phyloP scores from a whole-genome alignment of 2,329 filamentous ascomycete genomes.

The Alternaria panax region DNA sequence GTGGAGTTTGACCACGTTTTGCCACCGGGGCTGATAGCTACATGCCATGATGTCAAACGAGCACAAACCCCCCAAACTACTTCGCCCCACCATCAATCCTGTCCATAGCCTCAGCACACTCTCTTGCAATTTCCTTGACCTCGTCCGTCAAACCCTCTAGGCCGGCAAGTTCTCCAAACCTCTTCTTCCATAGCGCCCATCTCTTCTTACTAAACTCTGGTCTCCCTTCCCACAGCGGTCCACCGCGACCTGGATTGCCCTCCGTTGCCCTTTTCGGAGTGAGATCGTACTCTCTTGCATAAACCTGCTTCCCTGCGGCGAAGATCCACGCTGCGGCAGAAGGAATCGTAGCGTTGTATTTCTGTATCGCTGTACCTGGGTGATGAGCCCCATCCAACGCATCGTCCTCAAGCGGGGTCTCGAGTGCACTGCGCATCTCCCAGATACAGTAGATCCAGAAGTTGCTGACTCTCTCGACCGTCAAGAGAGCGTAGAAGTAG shows the following conservation, averaged over 20 bases:
- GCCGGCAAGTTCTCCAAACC: not conserved
- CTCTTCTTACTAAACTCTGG: slow-evolving; percentile 4
- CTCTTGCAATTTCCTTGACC: not conserved
- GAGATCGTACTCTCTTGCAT: slow-evolving; percentile 4
- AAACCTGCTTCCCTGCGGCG: not conserved
- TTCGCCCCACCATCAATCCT: not conserved
- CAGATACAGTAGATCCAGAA: slow-evolving; percentile 8
- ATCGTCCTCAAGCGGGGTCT: not conserved
- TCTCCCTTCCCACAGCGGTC: not conserved
- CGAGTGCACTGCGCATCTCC: slow-evolving; percentile 1
- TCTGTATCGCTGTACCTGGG: not conserved
- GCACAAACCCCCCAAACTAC: not conserved
- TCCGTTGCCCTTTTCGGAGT: not conserved
- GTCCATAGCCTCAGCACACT: not conserved
- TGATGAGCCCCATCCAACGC: not conserved
- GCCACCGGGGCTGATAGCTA: not conserved
- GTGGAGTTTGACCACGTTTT: not conserved
- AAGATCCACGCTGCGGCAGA: slow-evolving; percentile 5
- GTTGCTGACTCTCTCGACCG: not conserved
- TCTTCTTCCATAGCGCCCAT: slow-evolving; percentile 6
- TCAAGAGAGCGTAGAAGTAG: slow-evolving; percentile 8
- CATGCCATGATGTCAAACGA: not conserved
- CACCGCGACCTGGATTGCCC: not conserved
- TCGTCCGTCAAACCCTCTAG: slow-evolving; percentile 3
- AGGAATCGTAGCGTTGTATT: not conserved